Evolutionary conservation across 2,329 filamentous ascomycete genomes (phyloP).

Genomic region (Septoria petroselini): DNA sequence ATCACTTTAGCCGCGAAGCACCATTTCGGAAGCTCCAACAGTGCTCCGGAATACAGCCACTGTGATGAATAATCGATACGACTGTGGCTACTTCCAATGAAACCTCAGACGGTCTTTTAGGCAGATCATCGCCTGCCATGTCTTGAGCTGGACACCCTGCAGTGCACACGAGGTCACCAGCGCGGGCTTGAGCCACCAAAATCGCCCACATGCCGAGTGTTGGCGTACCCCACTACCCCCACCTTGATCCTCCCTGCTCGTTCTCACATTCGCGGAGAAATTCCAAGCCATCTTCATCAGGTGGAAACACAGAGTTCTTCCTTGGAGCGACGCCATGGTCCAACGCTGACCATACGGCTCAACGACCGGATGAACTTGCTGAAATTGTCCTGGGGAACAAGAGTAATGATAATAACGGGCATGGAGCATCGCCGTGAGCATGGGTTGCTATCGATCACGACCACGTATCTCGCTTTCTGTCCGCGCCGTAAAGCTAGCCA

Average conservation of each 20-base stretch:
- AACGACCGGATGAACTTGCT: conserved; percentile 11
- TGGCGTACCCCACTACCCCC: not conserved
- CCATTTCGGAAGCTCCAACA: not conserved
- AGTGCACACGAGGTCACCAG: not conserved
- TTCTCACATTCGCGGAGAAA: conserved; percentile 15
- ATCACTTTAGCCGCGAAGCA: conserved; percentile 4
- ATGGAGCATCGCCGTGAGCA: conserved; percentile 2
- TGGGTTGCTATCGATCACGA: conserved; percentile 5
- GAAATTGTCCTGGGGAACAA: conserved; percentile 6
- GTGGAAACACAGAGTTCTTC: conserved; percentile 9
- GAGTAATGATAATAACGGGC: conserved; percentile 2
- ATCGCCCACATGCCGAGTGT: conserved; percentile 3
- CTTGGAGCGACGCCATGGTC: conserved; percentile 3
- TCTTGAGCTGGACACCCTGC: not conserved
- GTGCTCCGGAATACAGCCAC: not conserved
- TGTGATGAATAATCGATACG: not conserved
- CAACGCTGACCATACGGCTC: not conserved
- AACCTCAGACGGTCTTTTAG: conserved; percentile 5
- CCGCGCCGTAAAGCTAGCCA: conserved; percentile 12
- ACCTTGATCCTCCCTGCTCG: not conserved
- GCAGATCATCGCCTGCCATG: conserved; percentile 4
- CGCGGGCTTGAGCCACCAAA: not conserved
- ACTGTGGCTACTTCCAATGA: not conserved
- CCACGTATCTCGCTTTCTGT: conserved; percentile 6
- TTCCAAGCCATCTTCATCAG: conserved; percentile 9